Evolutionary conservation across 768 basidiomycete genomes (phyloP), one percentile per base, ranked within the genome.

Genomic region (Tephrocybe sp.): DNA sequence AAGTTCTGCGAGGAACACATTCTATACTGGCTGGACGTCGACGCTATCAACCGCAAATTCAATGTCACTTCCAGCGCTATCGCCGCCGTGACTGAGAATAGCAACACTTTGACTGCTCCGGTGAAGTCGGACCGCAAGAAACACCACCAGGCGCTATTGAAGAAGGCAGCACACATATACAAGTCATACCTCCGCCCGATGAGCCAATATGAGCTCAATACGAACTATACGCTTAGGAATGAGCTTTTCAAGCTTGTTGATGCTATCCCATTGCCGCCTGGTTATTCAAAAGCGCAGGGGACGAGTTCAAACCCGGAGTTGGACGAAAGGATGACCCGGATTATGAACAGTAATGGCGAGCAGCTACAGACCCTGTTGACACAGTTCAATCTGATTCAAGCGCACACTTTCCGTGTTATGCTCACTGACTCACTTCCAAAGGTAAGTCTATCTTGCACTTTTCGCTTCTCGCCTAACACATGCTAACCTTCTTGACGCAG

Each of bases 1-100:
- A 52, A 40, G 16, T 49, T 47, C 19, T 56, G 55, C 47, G 55
- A 56, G 40, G 55, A 56, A 45, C 55, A 56, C 18, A 42, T 56
- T 16, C 31, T 56, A 2, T 56, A 35, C 44, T 56, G 55, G 55
- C 28, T 50, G 24, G 55, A 56, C 28, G 55, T 56, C 28, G 51
- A 56, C 5, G 43, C 43, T 16, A 42, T 56, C 48, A 56, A 32
- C 26, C 51, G 51, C 21, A 56, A 52, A 41, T 56, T 43, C 40
- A 34, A 49, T 38, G 39, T 56, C 44, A 56, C 51, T 15, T 56
- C 55, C 22, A 52, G 47, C 26, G 55, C 51, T 11, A 52, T 49
- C 12, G 39, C 43, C 19, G 51, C 44, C 27, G n/a, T 18, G 19
- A 24, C 35, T 9, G 28, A 22, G 1, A n/a, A 21, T 18, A 19